Evolutionary conservation across 2,329 filamentous ascomycete genomes (phyloP).

Genomic region (Alternaria rosae): DNA sequence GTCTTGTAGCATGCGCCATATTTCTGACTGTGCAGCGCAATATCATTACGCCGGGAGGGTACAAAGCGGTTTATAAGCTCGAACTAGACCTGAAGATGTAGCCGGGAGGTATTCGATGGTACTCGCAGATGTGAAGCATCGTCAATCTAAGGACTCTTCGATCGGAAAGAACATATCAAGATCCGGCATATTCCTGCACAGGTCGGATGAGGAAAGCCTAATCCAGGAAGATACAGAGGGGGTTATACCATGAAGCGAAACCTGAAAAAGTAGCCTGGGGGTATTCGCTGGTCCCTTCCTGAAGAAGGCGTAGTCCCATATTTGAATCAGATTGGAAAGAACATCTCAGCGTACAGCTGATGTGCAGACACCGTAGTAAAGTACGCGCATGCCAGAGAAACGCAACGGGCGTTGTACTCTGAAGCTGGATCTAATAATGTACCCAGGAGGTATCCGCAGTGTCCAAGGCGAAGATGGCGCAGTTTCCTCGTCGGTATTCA

Average conservation of each 20-base stretch:
- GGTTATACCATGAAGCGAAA: fast-evolving
- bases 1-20: background rate
- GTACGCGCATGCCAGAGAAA: background rate
- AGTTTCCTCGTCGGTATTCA: background rate
- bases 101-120: background rate
- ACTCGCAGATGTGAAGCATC: background rate
- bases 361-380: background rate
- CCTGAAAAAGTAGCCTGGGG: background rate
- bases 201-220: background rate
- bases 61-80: background rate
- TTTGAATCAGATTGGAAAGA: background rate
- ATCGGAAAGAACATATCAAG: background rate
- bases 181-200: background rate
- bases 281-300: background rate
- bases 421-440: background rate
- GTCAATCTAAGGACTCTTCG: fast-evolving
- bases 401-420: background rate
- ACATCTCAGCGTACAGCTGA: background rate
- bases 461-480: background rate
- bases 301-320: background rate
- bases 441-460: background rate
- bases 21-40: background rate
- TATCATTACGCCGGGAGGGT: background rate
- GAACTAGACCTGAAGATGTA: background rate
- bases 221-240: background rate